Evolutionary conservation across 2,329 filamentous ascomycete genomes (phyloP).

Genomic region (Pestalotiopsis sp.): DNA sequence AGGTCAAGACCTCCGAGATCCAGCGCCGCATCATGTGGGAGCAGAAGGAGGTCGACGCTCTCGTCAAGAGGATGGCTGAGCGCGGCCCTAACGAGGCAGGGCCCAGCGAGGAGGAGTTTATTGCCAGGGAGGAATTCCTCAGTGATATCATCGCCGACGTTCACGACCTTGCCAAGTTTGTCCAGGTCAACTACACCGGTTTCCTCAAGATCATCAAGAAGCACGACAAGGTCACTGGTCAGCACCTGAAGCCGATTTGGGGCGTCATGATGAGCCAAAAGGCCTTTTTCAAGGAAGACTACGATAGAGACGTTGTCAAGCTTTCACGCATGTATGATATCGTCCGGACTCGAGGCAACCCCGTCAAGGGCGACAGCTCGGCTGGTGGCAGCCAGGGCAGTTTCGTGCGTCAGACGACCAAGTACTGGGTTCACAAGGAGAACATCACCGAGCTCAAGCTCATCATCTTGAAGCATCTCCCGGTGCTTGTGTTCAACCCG

Average conservation of each 20-base stretch:
- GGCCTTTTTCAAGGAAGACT: slow-evolving; percentile 98
- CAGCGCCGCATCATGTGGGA: slow-evolving; percentile 90
- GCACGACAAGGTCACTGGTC: slow-evolving; percentile 95
- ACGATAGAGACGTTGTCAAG: slow-evolving; percentile 93
- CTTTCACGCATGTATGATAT: slow-evolving; percentile 94
- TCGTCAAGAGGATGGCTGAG: slow-evolving; percentile 71
- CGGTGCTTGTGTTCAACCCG: slow-evolving; percentile 94
- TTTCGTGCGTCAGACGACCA: slow-evolving; percentile 96
- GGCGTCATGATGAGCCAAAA: slow-evolving; percentile 92
- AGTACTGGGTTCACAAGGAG: slow-evolving; percentile 99
- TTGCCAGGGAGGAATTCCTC: slow-evolving; percentile 89
- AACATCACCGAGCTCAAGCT: slow-evolving; percentile 98
- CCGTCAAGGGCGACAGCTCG: slow-evolving; percentile 86
- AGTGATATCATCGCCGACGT: slow-evolving; percentile 99
- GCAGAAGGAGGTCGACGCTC: slow-evolving; percentile 71
- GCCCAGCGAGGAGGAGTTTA: slow-evolving; percentile 88
- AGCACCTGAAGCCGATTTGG: slow-evolving; percentile 95
- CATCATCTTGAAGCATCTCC: slow-evolving; percentile 95
- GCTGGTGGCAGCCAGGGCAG: slow-evolving; percentile 92
- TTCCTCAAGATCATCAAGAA: slow-evolving; percentile 99
- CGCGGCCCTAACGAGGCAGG: slow-evolving; percentile 58
- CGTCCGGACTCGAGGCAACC: slow-evolving; percentile 90
- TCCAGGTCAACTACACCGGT: slow-evolving; percentile 96
- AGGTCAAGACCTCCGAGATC: slow-evolving; percentile 96
- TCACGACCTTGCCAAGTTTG: slow-evolving; percentile 96